phyloP scores from a whole-genome alignment of 2,329 filamentous ascomycete genomes.

The Ophiostoma sp. region DNA sequence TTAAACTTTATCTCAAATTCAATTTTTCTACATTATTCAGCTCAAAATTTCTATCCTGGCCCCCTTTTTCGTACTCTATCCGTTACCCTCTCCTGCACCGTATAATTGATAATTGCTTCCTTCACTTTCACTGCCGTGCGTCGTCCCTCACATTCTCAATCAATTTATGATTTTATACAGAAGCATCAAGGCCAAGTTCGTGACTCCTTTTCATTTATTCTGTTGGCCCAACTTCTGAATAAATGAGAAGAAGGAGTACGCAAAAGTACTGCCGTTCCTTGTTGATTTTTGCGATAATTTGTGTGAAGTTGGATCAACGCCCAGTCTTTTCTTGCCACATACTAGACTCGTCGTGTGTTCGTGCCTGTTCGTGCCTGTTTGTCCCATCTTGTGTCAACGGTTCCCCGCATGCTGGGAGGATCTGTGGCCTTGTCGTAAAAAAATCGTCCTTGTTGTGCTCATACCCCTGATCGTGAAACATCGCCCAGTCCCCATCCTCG shows the following conservation, averaged over 20 bases:
- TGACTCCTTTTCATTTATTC: background rate
- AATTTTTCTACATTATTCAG: too few species aligned
- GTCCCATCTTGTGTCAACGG: background rate
- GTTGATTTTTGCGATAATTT: background rate
- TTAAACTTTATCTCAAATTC: background rate
- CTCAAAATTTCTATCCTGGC: background rate
- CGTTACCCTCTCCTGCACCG: background rate
- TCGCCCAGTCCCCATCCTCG: background rate
- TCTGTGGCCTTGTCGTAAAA: background rate
- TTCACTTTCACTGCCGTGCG: background rate
- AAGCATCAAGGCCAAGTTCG: background rate
- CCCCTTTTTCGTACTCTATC: background rate
- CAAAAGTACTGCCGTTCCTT: background rate
- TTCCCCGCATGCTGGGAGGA: background rate
- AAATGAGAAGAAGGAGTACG: background rate
- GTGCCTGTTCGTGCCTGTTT: background rate
- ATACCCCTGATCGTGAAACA: background rate
- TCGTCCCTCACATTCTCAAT: too few species aligned
- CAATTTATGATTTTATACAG: background rate
- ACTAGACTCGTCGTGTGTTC: background rate
- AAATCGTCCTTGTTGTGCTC: background rate
- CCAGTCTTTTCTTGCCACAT: conserved; percentile 13
- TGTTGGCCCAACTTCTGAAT: background rate
- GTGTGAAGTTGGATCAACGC: background rate
- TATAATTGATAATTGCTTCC: background rate